Conservation (phyloP, 2,329 filamentous ascomycete species). For the Lasiodiplodia hormozganensis region DNA sequence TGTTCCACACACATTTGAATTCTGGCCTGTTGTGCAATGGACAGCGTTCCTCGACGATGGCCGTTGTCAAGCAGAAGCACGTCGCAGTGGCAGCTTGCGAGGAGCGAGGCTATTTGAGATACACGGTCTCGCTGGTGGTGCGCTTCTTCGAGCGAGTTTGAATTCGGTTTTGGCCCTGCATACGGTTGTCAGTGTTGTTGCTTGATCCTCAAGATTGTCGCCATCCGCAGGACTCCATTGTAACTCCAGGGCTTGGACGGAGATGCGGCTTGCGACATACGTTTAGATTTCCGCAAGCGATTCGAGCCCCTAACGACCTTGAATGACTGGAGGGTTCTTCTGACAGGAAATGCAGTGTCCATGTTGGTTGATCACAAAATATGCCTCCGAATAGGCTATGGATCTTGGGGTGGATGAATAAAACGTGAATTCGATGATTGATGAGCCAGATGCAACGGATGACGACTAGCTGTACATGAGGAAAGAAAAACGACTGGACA, state of each 20-base stretch:
- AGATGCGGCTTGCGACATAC: neutral
- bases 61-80: neutral
- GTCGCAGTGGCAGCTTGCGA: neutral
- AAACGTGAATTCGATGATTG: neutral
- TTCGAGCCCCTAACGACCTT: too few species aligned
- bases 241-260: too few species aligned
- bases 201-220: too few species aligned
- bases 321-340: neutral
- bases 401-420: neutral
- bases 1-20: neutral
- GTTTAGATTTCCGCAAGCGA: neutral
- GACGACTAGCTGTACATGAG: slow-evolving; percentile 17
- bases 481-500: slow-evolving; percentile 15
- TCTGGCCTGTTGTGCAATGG: neutral
- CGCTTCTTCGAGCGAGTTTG: neutral
- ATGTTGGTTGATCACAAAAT: neutral
- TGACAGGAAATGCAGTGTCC: neutral
- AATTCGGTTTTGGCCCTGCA: too few species aligned
- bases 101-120: neutral
- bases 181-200: too few species aligned
- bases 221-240: too few species aligned
- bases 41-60: neutral
- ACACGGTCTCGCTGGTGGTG: too few species aligned
- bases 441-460: slow-evolving; percentile 1
- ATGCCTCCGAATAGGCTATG: neutral